Evolutionary conservation across 1,139 yeast species (phyloP).

Genomic region (Yamadazyma songkhlaensis): DNA sequence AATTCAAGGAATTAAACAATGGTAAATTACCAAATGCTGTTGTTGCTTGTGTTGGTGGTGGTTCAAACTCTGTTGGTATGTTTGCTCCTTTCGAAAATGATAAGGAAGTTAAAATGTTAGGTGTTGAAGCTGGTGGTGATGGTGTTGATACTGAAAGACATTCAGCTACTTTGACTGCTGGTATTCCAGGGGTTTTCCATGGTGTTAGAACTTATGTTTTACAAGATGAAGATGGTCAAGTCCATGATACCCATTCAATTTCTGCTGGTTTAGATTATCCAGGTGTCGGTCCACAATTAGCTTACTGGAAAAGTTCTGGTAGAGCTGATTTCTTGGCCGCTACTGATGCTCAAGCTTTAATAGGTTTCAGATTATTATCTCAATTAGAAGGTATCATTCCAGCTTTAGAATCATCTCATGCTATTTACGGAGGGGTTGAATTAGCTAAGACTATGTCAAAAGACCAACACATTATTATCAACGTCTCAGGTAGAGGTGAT

Average conservation of each 20-base stretch:
- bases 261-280: slow-evolving; percentile 99
- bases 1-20: slow-evolving; percentile 71
- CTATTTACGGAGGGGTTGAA: slow-evolving; percentile 85
- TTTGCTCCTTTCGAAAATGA: slow-evolving; percentile 92
- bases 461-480: slow-evolving; percentile 80
- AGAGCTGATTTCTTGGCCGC: slow-evolving; percentile 91
- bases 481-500: slow-evolving; percentile 97
- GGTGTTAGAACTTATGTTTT: slow-evolving; percentile 94
- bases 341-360: slow-evolving; percentile 84
- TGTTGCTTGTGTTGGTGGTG: slow-evolving; percentile 99
- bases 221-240: slow-evolving; percentile 92
- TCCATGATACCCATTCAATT: slow-evolving; percentile 95
- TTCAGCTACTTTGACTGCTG: slow-evolving; percentile 90
- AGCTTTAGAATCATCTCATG: slow-evolving; percentile 96
- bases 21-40: slow-evolving; percentile 90
- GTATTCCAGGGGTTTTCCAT: slow-evolving; percentile 96
- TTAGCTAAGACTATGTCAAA: slow-evolving; percentile 80
- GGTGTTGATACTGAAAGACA: slow-evolving; percentile 85
- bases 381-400: slow-evolving; percentile 98
- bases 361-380: slow-evolving; percentile 83
- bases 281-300: slow-evolving; percentile 98
- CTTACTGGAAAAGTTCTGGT: slow-evolving; percentile 91
- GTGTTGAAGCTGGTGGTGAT: slow-evolving; percentile 99
- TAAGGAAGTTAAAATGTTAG: slow-evolving; percentile 70
- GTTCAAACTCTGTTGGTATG: slow-evolving; percentile 95